phyloP scores from a whole-genome alignment of 73 alveolate species.

The Tetrahymena borealis region DNA sequence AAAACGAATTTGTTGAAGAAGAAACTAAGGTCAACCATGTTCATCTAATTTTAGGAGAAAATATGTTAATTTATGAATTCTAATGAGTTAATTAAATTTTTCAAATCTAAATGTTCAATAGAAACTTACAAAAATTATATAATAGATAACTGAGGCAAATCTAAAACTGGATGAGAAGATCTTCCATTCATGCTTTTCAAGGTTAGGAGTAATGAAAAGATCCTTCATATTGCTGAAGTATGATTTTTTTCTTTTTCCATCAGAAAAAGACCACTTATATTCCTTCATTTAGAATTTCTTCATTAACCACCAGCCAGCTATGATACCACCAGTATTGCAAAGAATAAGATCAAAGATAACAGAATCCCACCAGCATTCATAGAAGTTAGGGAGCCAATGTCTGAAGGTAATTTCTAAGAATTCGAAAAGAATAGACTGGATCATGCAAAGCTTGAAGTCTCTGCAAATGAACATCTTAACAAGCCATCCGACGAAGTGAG shows the following conservation, averaged over 20 bases:
- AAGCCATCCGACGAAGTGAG: conserved; percentile 80
- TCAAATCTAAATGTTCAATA: background rate
- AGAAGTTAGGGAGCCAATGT: conserved; percentile 81
- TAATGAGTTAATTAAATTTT: background rate
- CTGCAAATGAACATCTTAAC: conserved; percentile 78
- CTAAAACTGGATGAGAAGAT: conserved; percentile 31
- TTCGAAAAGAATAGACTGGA: conserved; percentile 65
- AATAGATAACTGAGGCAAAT: conserved; percentile 26
- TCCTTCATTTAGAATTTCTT: conserved; percentile 59
- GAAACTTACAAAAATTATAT: background rate
- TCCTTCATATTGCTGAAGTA: conserved; percentile 17
- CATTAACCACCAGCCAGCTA: conserved; percentile 62
- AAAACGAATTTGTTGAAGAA: conserved; percentile 33
- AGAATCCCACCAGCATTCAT: conserved; percentile 96
- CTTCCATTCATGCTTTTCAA: conserved; percentile 36
- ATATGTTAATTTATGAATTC: no score
- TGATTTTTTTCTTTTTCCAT: conserved; percentile 9
- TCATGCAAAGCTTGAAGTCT: conserved; percentile 67
- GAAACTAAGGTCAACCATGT: conserved; percentile 32
- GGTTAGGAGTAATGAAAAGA: conserved; percentile 27
- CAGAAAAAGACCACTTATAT: conserved; percentile 60
- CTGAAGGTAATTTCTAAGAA: conserved; percentile 74
- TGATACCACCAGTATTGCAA: conserved; percentile 76
- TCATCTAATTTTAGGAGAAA: background rate
- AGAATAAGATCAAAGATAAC: conserved; percentile 71